Conservation (phyloP, 1,139 yeast genomes). For the Arxiozyma bovina region DNA sequence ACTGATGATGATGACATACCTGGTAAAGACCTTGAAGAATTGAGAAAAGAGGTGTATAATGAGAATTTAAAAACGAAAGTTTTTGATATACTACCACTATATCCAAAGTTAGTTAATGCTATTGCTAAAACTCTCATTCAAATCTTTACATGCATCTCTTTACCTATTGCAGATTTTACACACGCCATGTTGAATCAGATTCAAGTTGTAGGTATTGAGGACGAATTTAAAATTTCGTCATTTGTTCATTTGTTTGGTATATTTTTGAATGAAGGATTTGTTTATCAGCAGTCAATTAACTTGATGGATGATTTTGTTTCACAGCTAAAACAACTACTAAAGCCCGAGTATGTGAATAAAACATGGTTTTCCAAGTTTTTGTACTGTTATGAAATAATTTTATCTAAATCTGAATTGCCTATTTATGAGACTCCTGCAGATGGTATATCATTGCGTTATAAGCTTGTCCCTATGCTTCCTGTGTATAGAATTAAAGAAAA, state of each 20-base stretch:
- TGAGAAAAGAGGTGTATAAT: constrained; percentile 27
- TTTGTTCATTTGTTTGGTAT: constrained; percentile 42
- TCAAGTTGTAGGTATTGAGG: constrained; percentile 28
- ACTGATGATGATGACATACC: neutral
- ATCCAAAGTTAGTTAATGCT: constrained; percentile 42
- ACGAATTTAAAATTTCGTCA: constrained; percentile 35
- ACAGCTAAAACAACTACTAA: constrained; percentile 36
- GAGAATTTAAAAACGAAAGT: constrained; percentile 38
- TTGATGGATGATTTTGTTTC: constrained; percentile 33
- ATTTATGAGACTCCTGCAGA: constrained; percentile 22
- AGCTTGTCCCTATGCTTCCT: constrained; percentile 16
- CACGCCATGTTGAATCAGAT: constrained; percentile 33
- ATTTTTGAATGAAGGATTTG: constrained; percentile 32
- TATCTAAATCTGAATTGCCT: constrained; percentile 42
- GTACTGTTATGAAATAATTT: constrained; percentile 40
- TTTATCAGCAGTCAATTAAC: constrained; percentile 25
- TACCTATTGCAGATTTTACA: constrained; percentile 27
- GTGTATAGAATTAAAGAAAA: constrained; percentile 30
- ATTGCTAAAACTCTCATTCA: constrained; percentile 43
- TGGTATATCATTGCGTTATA: constrained; percentile 22
- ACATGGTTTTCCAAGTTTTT: constrained; percentile 47
- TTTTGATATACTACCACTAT: constrained; percentile 41
- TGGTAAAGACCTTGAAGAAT: constrained; percentile 8
- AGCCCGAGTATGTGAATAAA: constrained; percentile 34
- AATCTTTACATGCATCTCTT: constrained; percentile 18